Evolutionary conservation across 345 rosid species (phyloP), one percentile per base, ranked within the genome.

Genomic region (Cardiospermum halicacabum): DNA sequence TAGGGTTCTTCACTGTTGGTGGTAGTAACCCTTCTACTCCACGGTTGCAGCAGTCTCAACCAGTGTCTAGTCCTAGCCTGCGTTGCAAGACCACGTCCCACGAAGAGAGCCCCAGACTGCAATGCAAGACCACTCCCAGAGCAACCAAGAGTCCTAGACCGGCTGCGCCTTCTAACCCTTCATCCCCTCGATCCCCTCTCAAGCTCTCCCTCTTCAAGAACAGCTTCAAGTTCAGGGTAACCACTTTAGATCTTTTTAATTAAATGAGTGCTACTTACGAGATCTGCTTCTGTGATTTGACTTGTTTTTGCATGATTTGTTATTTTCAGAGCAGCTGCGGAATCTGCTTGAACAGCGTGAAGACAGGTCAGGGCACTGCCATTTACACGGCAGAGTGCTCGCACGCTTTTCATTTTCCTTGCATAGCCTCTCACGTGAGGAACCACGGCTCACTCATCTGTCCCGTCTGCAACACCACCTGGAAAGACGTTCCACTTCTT

Each of bases 361-460:
- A 80, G 75, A 81, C 85, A 4, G 93, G 90, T n/a, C 84, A 88
- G 60, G 97, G 91, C 3, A 83, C 88, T 18, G 93, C 93, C 7
- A 85, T 87, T 24, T 88, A 84, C 75, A 92, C 97, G 28, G 97
- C 97, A 11, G 98, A 89, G 66, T 92, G 98, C 53, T 62, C 81
- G 12, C 97, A 92, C 70, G 75, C 74, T 30, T 92, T 92, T 69
- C 98, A 92, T 65, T 89, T 88, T 60, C 86, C 89, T n/a, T 92
- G 97, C 72, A 70, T 92, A 25, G 80, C 84, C 10, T 77, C 79
- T 5, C 89, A 84, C 37, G 85, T 84, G 28, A 75, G 84, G 37
- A 79, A 78, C n/a, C 78, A 80, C 28, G 81, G 74, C 22, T 77
- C 60, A 8, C 85, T 88, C 16, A 64, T 84, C 58, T 92, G 96